These are phyloP conservation scores for Heliamphora exappendiculata DNA, from an alignment of 148 eudicot genomes.

Conservation along the genomic window DNA sequence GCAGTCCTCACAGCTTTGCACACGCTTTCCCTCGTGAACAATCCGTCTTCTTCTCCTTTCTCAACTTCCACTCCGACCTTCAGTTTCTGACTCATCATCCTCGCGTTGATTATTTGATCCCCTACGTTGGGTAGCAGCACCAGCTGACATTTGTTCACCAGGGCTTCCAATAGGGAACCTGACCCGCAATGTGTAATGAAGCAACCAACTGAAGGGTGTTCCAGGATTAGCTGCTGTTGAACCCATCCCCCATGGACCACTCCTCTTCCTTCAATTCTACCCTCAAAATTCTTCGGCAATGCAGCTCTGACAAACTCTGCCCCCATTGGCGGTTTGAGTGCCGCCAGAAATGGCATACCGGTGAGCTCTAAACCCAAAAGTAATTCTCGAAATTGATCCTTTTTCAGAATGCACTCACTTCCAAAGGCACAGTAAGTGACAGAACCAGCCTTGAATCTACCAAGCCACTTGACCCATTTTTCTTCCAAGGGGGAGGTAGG, in stretches of 20 bases:
- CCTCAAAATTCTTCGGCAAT: too few relatives aligned
- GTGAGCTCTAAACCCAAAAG: constrained; percentile 45
- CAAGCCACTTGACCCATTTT: constrained; percentile 34
- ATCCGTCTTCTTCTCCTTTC: constrained; percentile 32
- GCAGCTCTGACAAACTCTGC: too few relatives aligned
- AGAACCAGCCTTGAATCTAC: constrained; percentile 16
- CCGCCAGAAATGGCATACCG: constrained; percentile 41
- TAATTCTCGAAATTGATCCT: constrained; percentile 41
- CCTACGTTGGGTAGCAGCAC: constrained; percentile 39
- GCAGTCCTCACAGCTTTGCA: constrained; percentile 26
- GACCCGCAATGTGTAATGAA: constrained; percentile 47
- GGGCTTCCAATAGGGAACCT: constrained; percentile 43
- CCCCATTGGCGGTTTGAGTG: constrained; percentile 40
- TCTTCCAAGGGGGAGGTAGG: constrained; percentile 28
- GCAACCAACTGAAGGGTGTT: constrained; percentile 47
- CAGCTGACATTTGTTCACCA: constrained; percentile 42
- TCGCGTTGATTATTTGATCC: constrained; percentile 38
- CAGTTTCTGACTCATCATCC: constrained; percentile 35
- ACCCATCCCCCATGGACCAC: constrained; percentile 43
- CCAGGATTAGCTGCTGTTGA: constrained; percentile 39
- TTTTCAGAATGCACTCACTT: constrained; percentile 15
- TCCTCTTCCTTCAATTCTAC: constrained; percentile 32
- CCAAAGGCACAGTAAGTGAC: constrained; percentile 50
- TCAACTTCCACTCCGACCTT: constrained; percentile 40
- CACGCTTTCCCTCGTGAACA: constrained; percentile 31